phyloP scores from a whole-genome alignment of 2,329 filamentous ascomycete species.

The Fusarium euwallaceae region DNA sequence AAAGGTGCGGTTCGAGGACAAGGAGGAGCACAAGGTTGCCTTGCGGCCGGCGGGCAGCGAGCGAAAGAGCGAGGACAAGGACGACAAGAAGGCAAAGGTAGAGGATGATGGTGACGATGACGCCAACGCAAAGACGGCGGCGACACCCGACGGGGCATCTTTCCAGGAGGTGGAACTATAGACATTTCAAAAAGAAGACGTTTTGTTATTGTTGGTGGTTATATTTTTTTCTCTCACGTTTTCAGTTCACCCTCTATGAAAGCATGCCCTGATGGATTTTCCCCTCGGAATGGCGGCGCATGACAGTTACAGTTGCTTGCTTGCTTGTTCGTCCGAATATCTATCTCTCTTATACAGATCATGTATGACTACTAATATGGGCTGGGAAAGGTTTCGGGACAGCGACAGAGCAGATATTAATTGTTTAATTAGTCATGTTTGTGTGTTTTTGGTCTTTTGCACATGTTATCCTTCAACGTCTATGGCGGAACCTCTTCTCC shows the following conservation, averaged over 20 bases:
- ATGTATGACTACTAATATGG: slow-evolving; percentile 30
- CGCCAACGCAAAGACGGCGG: slow-evolving; percentile 56
- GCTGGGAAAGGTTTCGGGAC: slow-evolving; percentile 25
- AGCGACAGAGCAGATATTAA: slow-evolving; percentile 37
- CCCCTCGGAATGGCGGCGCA: slow-evolving; percentile 3
- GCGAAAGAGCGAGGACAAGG: slow-evolving; percentile 47
- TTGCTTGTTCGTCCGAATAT: slow-evolving; percentile 2
- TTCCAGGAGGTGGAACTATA: slow-evolving; percentile 75
- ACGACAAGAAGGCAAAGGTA: slow-evolving; percentile 50
- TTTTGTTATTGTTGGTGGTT: not conserved
- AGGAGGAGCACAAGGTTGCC: slow-evolving; percentile 66
- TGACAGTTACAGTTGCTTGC: slow-evolving; percentile 6
- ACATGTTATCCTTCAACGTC: not conserved
- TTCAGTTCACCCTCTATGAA: slow-evolving; percentile 7
- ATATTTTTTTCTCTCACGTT: not conserved
- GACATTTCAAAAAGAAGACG: slow-evolving; percentile 12
- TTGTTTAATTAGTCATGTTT: slow-evolving; percentile 38
- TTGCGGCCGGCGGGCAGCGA: slow-evolving; percentile 57
- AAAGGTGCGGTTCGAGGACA: slow-evolving; percentile 68
- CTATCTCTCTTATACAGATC: slow-evolving; percentile 14
- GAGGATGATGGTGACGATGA: slow-evolving; percentile 51
- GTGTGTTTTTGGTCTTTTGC: not conserved
- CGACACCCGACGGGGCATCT: slow-evolving; percentile 68
- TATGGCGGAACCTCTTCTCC: slow-evolving; percentile 64
- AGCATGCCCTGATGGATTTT: slow-evolving; percentile 15